Evolutionary conservation across 2,329 filamentous ascomycete genomes (phyloP), one percentile per base, ranked within the genome.

Genomic region (Clonostachys byssicola): DNA sequence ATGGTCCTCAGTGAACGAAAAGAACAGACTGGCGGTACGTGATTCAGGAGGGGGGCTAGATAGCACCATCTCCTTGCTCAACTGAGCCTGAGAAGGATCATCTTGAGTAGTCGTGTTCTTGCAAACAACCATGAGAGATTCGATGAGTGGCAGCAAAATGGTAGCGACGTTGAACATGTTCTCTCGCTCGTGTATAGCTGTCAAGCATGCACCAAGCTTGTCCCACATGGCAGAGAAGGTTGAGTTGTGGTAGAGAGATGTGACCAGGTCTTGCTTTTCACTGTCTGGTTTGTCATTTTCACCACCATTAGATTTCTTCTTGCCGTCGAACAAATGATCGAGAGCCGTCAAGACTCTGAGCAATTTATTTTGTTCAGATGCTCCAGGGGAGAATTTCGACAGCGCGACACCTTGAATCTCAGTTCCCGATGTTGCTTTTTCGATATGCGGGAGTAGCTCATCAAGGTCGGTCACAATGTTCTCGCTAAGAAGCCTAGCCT

Each of bases 101-200:
- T 94, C 88, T 60, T 85, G 86, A 46, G 91, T 74, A 2, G 90
- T 88, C 9, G 91, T 96, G 66, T 97, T 97, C 75, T 97, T 99
- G 79, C 95, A 99, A 30, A 99, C 92, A 46, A 99, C 94, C 94
- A 99, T 99, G 51, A 99, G 75, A 6, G 92, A 90, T 67, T 99
- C 94, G 51, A 99, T 96, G 33, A 99, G 74, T 33, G 94, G 94
- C 35, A 97, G 75, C 23, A 99, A 78, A 53, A 97, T 97, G 1
- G 92, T 97, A 33, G 94, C 95, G 48, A 99, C 92, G 59, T 95
- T 96, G 60, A 97, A 83, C 85, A 97, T 94, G 62, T 90, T 95
- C 63, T 95, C 92, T 48, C 92, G 88, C 65, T 95, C 83, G 45
- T 90, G 88, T 56, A 99, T 96, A 9, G 89, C 87, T 48, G 81